Conservation (phyloP, 2,329 filamentous ascomycete species). For the Aspergillus brasiliensis region DNA sequence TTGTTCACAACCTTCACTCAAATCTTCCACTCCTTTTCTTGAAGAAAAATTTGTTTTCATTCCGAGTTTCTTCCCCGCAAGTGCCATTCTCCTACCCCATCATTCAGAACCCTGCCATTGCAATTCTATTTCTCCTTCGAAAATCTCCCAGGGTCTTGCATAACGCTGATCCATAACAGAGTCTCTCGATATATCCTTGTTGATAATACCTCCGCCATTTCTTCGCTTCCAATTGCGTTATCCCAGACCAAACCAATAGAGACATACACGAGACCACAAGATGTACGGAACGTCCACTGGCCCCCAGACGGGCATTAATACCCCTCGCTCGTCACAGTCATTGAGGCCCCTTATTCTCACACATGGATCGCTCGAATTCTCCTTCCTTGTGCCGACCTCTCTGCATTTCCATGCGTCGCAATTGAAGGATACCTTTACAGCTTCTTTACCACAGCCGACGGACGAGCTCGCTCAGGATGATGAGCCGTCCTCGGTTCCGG, state of each 20-base stretch:
- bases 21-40: not conserved
- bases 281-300: slow-evolving; percentile 86
- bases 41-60: not conserved
- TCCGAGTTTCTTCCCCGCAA: not conserved
- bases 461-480: slow-evolving; percentile 98
- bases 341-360: slow-evolving; percentile 86
- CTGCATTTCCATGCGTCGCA: slow-evolving; percentile 96
- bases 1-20: not conserved
- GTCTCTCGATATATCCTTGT: not conserved
- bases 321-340: slow-evolving; percentile 89
- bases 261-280: slow-evolving; percentile 36
- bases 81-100: not conserved
- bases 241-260: slow-evolving; percentile 8
- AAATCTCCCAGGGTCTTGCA: not conserved
- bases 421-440: slow-evolving; percentile 85
- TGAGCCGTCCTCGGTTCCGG: slow-evolving; percentile 92
- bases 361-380: slow-evolving; percentile 94
- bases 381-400: slow-evolving; percentile 90
- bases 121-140: not conserved
- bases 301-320: slow-evolving; percentile 94
- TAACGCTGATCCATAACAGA: slow-evolving; percentile 4
- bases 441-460: slow-evolving; percentile 83
- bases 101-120: not conserved
- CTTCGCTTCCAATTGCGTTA: slow-evolving; percentile 3
- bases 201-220: not conserved